A percentile compares a stretch with the other conserved stretches of the same genome.
phyloP scores from a whole-genome alignment of 129 eudicot species.

The Flaveria robusta region DNA sequence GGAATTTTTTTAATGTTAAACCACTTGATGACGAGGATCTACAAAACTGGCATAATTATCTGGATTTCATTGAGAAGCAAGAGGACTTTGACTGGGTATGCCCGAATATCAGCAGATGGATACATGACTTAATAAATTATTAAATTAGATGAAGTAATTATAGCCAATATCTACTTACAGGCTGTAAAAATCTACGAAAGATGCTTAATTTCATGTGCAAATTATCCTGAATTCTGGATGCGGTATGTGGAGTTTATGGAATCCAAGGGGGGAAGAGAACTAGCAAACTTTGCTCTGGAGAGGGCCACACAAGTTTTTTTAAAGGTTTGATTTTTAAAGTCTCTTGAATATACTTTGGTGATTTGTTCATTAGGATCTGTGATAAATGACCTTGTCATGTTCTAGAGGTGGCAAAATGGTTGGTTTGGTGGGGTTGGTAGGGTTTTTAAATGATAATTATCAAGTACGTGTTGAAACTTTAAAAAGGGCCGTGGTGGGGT shows the following conservation, averaged over 20 bases:
- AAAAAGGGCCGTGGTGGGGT: background rate
- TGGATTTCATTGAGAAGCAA: conserved; percentile 79
- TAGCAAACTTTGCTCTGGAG: conserved; percentile 68
- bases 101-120: conserved; percentile 15
- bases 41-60: conserved; percentile 75
- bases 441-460: background rate
- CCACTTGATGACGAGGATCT: conserved; percentile 74
- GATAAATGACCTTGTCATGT: conserved; percentile 10
- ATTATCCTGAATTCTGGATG: conserved; percentile 95
- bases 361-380: conserved; percentile 21
- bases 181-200: conserved; percentile 80
- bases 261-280: conserved; percentile 78
- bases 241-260: conserved; percentile 92
- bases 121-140: conserved; percentile 19
- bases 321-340: conserved; percentile 49
- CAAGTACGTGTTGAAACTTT: background rate
- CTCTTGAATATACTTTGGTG: conserved; percentile 21
- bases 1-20: conserved; percentile 58
- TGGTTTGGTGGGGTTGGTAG: background rate
- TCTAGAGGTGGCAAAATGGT: background rate
- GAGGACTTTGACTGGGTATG: conserved; percentile 84
- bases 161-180: conserved; percentile 49
- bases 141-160: conserved; percentile 10
- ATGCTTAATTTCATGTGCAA: conserved; percentile 91
- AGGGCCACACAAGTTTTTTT: conserved; percentile 73